Evolutionary conservation across 2,329 filamentous ascomycete genomes (phyloP).

Genomic region (Orbilia blumenaviensis): DNA sequence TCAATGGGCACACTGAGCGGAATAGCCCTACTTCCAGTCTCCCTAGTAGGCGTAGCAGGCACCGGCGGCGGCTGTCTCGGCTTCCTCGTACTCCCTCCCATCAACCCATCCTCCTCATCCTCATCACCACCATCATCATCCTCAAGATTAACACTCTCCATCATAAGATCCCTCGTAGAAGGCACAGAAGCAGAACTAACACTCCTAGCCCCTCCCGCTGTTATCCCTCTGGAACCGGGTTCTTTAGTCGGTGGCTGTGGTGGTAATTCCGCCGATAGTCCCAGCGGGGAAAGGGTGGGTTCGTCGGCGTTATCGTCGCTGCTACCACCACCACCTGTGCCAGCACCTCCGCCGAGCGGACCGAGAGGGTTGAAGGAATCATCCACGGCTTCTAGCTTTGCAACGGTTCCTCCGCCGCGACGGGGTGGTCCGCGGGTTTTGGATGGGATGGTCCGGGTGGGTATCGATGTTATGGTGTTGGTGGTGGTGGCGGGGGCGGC

Average conservation of each 20-base stretch:
- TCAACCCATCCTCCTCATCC: constrained; percentile 62
- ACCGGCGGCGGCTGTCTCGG: constrained; percentile 71
- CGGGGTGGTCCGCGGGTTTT: constrained; percentile 62
- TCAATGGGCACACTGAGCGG: constrained; percentile 89
- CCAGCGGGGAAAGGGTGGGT: constrained; percentile 55
- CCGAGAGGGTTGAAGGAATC: constrained; percentile 80
- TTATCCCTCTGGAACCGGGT: constrained; percentile 68
- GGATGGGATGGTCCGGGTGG: constrained; percentile 34
- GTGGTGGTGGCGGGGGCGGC: constrained; percentile 1
- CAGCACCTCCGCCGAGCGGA: no score
- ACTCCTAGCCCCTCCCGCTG: constrained; percentile 61
- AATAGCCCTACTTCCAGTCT: constrained; percentile 64
- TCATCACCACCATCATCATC: no score
- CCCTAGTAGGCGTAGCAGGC: constrained; percentile 64
- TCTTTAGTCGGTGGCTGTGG: constrained; percentile 77
- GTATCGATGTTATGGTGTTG: constrained; percentile 35
- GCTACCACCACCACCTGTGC: no score
- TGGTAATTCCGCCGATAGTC: constrained; percentile 66
- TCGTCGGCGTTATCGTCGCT: constrained; percentile 61
- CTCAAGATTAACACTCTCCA: constrained; percentile 76
- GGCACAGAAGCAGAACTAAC: constrained; percentile 63
- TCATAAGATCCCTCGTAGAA: constrained; percentile 65
- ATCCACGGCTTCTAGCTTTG: constrained; percentile 80
- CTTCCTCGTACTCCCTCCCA: constrained; percentile 64
- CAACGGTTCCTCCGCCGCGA: constrained; percentile 77